These are phyloP conservation scores for Aureobasidium subglaciale DNA, from an alignment of 2,329 filamentous ascomycete genomes.

Conservation along the genomic window DNA sequence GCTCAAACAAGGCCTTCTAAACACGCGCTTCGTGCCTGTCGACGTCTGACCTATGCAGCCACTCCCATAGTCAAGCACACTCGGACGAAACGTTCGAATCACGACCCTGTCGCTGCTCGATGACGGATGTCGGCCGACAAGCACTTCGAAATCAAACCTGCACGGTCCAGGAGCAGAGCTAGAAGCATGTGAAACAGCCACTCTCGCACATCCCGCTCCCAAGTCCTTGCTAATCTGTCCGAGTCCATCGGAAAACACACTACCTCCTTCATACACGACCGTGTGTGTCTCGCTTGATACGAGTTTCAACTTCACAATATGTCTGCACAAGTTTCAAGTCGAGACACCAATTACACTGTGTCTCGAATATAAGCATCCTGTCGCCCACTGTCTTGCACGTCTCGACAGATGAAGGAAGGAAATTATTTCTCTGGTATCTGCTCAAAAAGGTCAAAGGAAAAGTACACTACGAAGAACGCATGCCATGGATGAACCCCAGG, in stretches of 20 bases:
- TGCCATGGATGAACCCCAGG: not conserved
- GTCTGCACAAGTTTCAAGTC: not conserved
- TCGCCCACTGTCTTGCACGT: not conserved
- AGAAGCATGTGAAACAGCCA: conserved; percentile 12
- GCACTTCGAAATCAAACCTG: not conserved
- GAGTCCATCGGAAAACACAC: not conserved
- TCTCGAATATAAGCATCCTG: not conserved
- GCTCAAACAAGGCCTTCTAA: conserved; percentile 9
- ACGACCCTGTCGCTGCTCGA: not conserved
- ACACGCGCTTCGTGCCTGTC: not conserved
- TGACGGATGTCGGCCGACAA: not conserved
- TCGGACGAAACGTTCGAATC: not conserved
- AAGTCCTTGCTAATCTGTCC: conserved; percentile 4
- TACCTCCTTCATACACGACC: not conserved
- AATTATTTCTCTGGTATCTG: conserved; percentile 12
- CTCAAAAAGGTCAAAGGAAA: not conserved
- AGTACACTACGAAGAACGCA: conserved; percentile 11
- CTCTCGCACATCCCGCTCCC: not conserved
- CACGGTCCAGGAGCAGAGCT: not conserved
- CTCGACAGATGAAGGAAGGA: not conserved
- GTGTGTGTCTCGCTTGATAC: not conserved
- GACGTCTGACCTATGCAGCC: not conserved
- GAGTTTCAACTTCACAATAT: not conserved
- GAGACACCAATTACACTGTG: not conserved
- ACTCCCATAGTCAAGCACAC: not conserved